phyloP scores from a whole-genome alignment of 345 rosid genomes.

The Brassica carinata region DNA sequence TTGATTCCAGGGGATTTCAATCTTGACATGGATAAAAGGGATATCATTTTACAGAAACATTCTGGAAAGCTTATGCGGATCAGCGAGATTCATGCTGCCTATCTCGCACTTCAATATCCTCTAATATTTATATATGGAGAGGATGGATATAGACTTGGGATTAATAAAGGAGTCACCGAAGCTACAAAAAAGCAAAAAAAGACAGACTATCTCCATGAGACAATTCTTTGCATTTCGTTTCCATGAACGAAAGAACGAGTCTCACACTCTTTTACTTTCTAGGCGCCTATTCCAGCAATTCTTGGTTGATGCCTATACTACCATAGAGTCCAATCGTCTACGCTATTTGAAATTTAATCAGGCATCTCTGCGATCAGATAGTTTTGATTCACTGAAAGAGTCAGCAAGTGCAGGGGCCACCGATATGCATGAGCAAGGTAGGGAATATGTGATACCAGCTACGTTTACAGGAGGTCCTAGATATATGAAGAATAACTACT shows the following conservation, averaged over 20 bases:
- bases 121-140: not conserved
- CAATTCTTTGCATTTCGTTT: not conserved
- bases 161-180: not conserved
- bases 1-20: not conserved
- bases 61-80: not conserved
- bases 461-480: not conserved
- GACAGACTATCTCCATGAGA: not conserved
- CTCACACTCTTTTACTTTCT: not conserved
- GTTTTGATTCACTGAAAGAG: not conserved
- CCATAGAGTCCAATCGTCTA: not conserved
- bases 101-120: not conserved
- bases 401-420: not conserved
- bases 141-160: not conserved
- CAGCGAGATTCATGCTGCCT: not conserved
- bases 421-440: not conserved
- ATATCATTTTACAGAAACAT: not conserved
- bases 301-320: not conserved
- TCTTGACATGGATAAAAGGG: not conserved
- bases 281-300: not conserved
- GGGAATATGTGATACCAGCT: not conserved
- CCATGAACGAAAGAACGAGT: not conserved
- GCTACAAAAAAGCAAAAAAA: not conserved
- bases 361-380: not conserved
- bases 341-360: not conserved
- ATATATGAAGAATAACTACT: not conserved